phyloP scores from a whole-genome alignment of 2,329 filamentous ascomycete genomes.

The Penicillium sp. region DNA sequence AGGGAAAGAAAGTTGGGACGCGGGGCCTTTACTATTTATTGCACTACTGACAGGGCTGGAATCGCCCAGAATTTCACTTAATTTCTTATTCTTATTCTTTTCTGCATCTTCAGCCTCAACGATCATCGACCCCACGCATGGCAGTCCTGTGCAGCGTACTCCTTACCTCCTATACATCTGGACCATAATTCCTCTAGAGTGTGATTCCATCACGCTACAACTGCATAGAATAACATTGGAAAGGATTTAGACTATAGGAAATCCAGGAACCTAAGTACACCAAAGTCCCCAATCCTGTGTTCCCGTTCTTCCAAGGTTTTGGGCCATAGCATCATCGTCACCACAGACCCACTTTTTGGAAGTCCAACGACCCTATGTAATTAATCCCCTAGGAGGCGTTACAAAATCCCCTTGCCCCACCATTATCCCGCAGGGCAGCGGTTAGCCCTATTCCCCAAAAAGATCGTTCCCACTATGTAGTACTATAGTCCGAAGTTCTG shows the following conservation, averaged over 20 bases:
- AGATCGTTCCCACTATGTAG: too few species aligned
- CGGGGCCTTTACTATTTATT: background rate
- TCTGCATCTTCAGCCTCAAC: background rate
- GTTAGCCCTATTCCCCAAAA: background rate
- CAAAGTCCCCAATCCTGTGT: background rate
- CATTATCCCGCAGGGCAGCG: background rate
- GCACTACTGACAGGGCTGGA: background rate
- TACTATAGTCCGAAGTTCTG: background rate
- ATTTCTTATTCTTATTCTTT: background rate
- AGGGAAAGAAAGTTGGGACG: background rate
- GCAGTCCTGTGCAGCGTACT: background rate
- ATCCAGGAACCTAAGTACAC: background rate
- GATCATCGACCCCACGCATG: background rate
- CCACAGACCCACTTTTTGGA: background rate
- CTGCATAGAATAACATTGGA: background rate
- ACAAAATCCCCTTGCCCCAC: background rate
- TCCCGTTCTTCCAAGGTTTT: conserved; percentile 2
- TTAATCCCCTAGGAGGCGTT: background rate
- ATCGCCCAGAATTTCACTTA: background rate
- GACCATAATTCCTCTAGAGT: background rate
- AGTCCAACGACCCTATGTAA: background rate
- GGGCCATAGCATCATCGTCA: conserved; percentile 3
- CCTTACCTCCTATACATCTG: background rate
- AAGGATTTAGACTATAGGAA: background rate
- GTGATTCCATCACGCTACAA: background rate